A percentile compares a stretch with the other conserved stretches of the same genome.
Conservation (phyloP, 306 rosid genomes). For the Lathyrus aphaca region DNA sequence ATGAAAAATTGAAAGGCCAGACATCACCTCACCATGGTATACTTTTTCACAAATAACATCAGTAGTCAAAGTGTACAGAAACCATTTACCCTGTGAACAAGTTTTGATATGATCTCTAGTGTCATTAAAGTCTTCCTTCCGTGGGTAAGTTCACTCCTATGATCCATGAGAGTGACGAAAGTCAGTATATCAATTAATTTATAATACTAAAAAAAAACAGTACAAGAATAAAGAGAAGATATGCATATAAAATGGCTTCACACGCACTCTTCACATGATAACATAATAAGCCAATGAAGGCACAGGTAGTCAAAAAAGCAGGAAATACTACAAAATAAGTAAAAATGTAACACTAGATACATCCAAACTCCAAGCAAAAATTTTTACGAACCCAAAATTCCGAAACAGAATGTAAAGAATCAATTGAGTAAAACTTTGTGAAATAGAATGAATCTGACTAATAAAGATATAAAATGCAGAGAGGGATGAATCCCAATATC, state of each 20-base stretch:
- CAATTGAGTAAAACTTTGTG: too few relatives aligned
- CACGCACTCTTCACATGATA: slow-evolving; percentile 20
- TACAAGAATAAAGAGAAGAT: slow-evolving; percentile 28
- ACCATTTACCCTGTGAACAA: slow-evolving; percentile 74
- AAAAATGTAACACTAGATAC: slow-evolving; percentile 6
- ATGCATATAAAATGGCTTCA: slow-evolving; percentile 19
- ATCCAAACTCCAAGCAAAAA: slow-evolving; percentile 12
- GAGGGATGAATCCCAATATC: too few relatives aligned
- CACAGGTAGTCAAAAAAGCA: neutral
- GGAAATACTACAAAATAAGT: neutral
- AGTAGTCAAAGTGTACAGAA: slow-evolving; percentile 20
- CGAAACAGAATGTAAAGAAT: too few relatives aligned
- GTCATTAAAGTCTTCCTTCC: slow-evolving; percentile 82
- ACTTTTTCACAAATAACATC: slow-evolving; percentile 19
- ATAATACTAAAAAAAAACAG: slow-evolving; percentile 26
- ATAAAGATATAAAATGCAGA: too few relatives aligned
- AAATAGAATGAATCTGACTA: too few relatives aligned
- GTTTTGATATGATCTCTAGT: slow-evolving; percentile 79
- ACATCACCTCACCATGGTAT: slow-evolving; percentile 27
- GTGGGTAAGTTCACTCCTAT: slow-evolving; percentile 84
- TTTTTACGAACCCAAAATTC: too few relatives aligned
- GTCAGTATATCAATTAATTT: slow-evolving; percentile 36
- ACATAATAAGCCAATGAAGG: slow-evolving; percentile 27
- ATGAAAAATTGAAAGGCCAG: slow-evolving; percentile 8
- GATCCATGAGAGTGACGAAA: slow-evolving; percentile 39